A percentile compares a stretch with the other conserved stretches of the same genome.
Evolutionary conservation across 768 basidiomycete genomes (phyloP).

Genomic region (Pholiota conissans): DNA sequence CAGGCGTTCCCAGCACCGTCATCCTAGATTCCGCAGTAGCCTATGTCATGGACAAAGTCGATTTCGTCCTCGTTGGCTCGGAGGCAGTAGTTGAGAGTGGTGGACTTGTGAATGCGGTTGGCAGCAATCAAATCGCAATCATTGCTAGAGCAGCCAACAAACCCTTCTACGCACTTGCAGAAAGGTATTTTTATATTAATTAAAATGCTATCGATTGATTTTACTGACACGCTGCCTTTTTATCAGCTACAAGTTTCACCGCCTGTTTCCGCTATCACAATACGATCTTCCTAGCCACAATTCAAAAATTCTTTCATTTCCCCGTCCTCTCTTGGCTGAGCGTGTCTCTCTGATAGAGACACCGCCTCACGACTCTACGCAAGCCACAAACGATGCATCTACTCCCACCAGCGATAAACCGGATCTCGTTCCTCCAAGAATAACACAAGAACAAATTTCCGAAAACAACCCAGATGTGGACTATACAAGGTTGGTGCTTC

Average conservation of each 20-base stretch:
- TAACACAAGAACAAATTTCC: conserved; percentile 82
- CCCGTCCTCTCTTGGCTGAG: conserved; percentile 35
- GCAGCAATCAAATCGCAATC: conserved; percentile 95
- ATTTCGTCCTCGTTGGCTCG: conserved; percentile 94
- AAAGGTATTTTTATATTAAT: conserved; percentile 56
- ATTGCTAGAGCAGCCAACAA: conserved; percentile 93
- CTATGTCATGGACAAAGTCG: conserved; percentile 95
- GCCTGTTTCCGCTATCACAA: conserved; percentile 90
- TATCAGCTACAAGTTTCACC: conserved; percentile 93
- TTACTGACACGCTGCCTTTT: conserved; percentile 18
- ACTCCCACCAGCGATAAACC: conserved; percentile 18
- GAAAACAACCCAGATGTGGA: conserved; percentile 89
- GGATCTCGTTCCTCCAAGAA: conserved; percentile 38
- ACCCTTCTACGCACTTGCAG: conserved; percentile 94
- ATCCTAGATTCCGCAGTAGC: conserved; percentile 96
- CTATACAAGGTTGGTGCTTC: conserved; percentile 73
- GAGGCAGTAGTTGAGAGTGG: conserved; percentile 99
- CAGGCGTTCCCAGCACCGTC: conserved; percentile 93
- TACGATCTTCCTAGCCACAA: conserved; percentile 86
- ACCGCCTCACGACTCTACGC: conserved; percentile 13
- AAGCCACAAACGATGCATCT: conserved; percentile 12
- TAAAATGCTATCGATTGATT: conserved; percentile 22
- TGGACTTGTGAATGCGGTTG: conserved; percentile 88
- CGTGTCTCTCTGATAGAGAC: conserved; percentile 23
- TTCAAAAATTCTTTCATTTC: conserved; percentile 72